These are phyloP conservation scores for Cadophora luteo-olivacea DNA, from an alignment of 2,329 filamentous ascomycete species.

Conservation along the genomic window DNA sequence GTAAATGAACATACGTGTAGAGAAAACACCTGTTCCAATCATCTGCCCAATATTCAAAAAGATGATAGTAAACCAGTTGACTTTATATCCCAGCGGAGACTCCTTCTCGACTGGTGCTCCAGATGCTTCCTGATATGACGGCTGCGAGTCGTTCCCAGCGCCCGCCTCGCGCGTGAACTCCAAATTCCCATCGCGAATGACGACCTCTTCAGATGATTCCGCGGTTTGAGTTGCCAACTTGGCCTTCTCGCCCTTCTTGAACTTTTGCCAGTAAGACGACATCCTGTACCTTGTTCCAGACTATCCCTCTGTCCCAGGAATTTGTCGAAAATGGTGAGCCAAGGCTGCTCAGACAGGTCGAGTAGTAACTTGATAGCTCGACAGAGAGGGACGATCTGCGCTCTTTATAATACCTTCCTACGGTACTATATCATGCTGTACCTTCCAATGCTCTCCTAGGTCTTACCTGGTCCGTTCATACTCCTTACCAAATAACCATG, in stretches of 20 bases:
- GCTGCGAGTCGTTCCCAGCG: constrained; percentile 52
- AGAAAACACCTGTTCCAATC: constrained; percentile 69
- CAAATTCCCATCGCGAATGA: constrained; percentile 27
- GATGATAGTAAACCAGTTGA: constrained; percentile 60
- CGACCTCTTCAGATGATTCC: constrained; percentile 10
- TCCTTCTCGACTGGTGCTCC: constrained; percentile 65
- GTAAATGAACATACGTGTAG: constrained; percentile 60
- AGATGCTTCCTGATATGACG: constrained; percentile 58
- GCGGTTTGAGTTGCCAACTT: constrained; percentile 5
- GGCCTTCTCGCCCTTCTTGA: constrained; percentile 12
- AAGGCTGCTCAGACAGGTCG: no score
- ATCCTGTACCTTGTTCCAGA: not conserved
- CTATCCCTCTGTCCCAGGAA: no score
- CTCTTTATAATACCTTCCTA: not conserved
- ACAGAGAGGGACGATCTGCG: not conserved
- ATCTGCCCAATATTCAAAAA: constrained; percentile 68
- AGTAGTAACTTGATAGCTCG: no score
- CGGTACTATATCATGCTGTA: not conserved
- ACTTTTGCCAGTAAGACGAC: constrained; percentile 16
- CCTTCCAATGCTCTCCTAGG: not conserved
- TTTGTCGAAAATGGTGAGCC: no score
- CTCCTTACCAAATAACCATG: not conserved
- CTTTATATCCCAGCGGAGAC: constrained; percentile 65
- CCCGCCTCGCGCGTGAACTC: constrained; percentile 42
- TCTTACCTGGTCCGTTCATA: not conserved